Percentiles rank a stretch among this genome's conserved stretches.
Conservation (phyloP, 805 yeast genomes). For the Metschnikowia bowlesiae region DNA sequence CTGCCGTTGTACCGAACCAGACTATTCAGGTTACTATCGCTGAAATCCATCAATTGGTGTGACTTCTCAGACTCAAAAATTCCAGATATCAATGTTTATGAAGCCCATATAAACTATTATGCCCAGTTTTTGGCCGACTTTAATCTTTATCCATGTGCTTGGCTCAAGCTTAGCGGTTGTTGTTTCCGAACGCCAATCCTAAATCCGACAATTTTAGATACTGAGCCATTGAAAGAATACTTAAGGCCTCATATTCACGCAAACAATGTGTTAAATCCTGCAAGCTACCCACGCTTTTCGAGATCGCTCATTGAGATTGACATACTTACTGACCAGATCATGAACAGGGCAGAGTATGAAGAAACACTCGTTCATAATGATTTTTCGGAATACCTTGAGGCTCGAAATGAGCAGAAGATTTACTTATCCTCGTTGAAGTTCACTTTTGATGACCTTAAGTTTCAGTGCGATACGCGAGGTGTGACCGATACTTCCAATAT, state of each 20-base stretch:
- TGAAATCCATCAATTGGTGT: conserved; percentile 12
- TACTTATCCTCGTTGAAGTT: conserved; percentile 47
- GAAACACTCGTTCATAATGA: conserved; percentile 49
- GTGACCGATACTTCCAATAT: conserved; percentile 14
- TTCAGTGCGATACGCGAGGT: conserved; percentile 43
- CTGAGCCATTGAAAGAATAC: conserved; percentile 12
- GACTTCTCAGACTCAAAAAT: conserved; percentile 1
- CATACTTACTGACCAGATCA: conserved; percentile 53
- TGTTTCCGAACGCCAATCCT: conserved; percentile 57
- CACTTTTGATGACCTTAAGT: conserved; percentile 55
- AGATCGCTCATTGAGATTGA: conserved; percentile 70
- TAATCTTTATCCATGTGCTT: conserved; percentile 79
- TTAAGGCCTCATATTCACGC: conserved; percentile 19
- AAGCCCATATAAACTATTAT: conserved; percentile 73
- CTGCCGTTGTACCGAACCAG: conserved; percentile 58
- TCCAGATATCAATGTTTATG: conserved; percentile 37
- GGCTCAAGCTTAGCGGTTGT: conserved; percentile 50
- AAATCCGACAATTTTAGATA: conserved; percentile 8
- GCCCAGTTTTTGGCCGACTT: conserved; percentile 80
- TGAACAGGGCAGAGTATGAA: conserved; percentile 46
- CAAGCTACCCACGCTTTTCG: conserved; percentile 49
- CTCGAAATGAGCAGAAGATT: conserved; percentile 18
- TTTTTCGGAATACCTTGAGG: conserved; percentile 34
- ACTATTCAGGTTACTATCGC: conserved; percentile 45
- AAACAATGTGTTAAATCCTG: conserved; percentile 28